phyloP scores from a whole-genome alignment of 805 yeast genomes.

The Cyberlindnera galapagoensis region DNA sequence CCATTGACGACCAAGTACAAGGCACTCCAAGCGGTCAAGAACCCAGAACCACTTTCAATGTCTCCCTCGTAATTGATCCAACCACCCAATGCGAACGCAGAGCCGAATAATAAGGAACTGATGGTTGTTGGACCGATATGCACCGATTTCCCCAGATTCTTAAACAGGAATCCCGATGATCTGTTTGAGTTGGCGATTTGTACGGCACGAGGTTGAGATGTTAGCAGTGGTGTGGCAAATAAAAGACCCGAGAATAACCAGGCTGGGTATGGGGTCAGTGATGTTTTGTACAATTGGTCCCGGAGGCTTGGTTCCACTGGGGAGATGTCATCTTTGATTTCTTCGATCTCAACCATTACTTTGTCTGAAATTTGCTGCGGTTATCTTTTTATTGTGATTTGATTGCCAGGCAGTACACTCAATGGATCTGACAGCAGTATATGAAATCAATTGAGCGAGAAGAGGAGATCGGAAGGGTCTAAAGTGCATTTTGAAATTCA shows the following conservation, averaged over 20 bases:
- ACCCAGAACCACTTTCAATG: constrained; percentile 71
- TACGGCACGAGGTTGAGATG: constrained; percentile 24
- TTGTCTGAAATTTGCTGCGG: background rate
- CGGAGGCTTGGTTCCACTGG: constrained; percentile 10
- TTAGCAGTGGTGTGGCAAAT: constrained; percentile 30
- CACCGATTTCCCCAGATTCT: constrained; percentile 5
- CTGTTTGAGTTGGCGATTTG: constrained; percentile 6
- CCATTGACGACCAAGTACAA: constrained; percentile 71
- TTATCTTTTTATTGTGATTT: too few relatives aligned
- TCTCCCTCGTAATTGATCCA: constrained; percentile 77
- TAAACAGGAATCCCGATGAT: constrained; percentile 1
- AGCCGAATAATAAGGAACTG: constrained; percentile 49
- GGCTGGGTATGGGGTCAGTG: constrained; percentile 43
- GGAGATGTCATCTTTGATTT: constrained; percentile 15
- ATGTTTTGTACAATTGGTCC: constrained; percentile 25
- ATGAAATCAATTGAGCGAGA: too few relatives aligned
- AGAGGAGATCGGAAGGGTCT: too few relatives aligned
- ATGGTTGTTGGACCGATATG: constrained; percentile 28
- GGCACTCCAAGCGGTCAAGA: constrained; percentile 74
- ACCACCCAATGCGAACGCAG: constrained; percentile 59
- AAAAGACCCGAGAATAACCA: constrained; percentile 33
- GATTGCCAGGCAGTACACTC: too few relatives aligned
- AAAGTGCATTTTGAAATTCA: too few relatives aligned
- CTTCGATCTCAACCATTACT: constrained; percentile 21
- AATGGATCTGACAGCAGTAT: too few relatives aligned